Evolutionary conservation across 805 yeast species (phyloP).

Genomic region (Cyberlindnera maritima): DNA sequence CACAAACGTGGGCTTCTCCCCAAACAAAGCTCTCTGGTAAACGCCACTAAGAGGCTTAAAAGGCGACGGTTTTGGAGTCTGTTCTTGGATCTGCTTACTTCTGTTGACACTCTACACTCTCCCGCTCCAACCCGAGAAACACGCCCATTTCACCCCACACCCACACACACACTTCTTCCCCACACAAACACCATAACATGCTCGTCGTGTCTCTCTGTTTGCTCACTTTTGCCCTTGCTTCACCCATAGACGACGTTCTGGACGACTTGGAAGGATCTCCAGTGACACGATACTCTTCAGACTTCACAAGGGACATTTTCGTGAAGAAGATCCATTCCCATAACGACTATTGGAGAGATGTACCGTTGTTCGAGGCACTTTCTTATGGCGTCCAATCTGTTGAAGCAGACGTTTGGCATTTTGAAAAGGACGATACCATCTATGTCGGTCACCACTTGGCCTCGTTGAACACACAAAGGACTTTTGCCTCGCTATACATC

Average conservation of each 20-base stretch:
- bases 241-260: slow-evolving; percentile 12
- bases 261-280: slow-evolving; percentile 17
- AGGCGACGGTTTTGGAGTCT: no score
- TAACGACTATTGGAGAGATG: slow-evolving; percentile 67
- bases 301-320: slow-evolving; percentile 25
- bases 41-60: no score
- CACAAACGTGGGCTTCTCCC: no score
- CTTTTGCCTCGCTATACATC: slow-evolving; percentile 51
- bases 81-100: no score
- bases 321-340: slow-evolving; percentile 57
- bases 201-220: not conserved
- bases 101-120: no score
- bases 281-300: slow-evolving; percentile 19
- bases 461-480: slow-evolving; percentile 44
- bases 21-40: no score
- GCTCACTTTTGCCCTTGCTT: not conserved
- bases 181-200: not conserved
- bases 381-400: slow-evolving; percentile 53
- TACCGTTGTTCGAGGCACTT: slow-evolving; percentile 58
- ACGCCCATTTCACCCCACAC: not conserved
- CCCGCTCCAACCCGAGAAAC: no score
- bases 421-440: slow-evolving; percentile 33
- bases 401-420: slow-evolving; percentile 66
- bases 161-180: not conserved
- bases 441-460: slow-evolving; percentile 65